Evolutionary conservation across 2,329 filamentous ascomycete genomes (phyloP), one percentile per base, ranked within the genome.

Genomic region (Teratosphaeria epicoccoides): DNA sequence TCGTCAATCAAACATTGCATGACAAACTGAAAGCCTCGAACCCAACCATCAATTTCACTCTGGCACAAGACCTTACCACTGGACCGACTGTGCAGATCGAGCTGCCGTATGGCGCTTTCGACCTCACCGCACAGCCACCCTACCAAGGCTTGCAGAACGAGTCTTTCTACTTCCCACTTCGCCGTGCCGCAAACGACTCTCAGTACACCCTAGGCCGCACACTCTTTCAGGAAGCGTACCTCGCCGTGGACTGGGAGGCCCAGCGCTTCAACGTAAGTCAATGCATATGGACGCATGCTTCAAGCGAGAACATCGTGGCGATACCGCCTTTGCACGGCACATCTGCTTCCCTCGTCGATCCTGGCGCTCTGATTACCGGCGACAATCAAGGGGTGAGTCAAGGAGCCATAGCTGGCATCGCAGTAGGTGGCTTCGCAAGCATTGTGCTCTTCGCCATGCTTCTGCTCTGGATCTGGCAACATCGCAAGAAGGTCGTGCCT

Each of bases 181-280:
- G 79, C 59, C 77, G 77, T 53, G 71, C 78, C 10, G 62, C 73
- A 20, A 73, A 77, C 52, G 73, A 74, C 29, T 72, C 71, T 12
- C 74, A 80, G 56, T 77, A 80, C 64, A 77, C 83, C 11, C 74
- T 88, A 29, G 85, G 85, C 6, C 76, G 83, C 28, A 77, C 79
- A 0, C 87, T 88, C 57, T 69, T 88, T 50, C 85, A 88, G 63
- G 84, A 88, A 66, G 77, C 83, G 2, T 76, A 77, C 54, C 53
- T 77, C 46, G 68, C 66, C 2, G 73, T 75, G 5, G 73, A 77
- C 54, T 76, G 72, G 65, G 73, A 76, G 55, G 66, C 71, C 11
- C 61, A 68, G 24, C 70, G 68, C 28, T 76, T 77, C 63, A 72
- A 71, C 24, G 61, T 77, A 2, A 73, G 69, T 14, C 72, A 71